These are phyloP conservation scores for Hymenotorrendiella dingleyae DNA, from an alignment of 2,329 filamentous ascomycete genomes.

Conservation along the genomic window DNA sequence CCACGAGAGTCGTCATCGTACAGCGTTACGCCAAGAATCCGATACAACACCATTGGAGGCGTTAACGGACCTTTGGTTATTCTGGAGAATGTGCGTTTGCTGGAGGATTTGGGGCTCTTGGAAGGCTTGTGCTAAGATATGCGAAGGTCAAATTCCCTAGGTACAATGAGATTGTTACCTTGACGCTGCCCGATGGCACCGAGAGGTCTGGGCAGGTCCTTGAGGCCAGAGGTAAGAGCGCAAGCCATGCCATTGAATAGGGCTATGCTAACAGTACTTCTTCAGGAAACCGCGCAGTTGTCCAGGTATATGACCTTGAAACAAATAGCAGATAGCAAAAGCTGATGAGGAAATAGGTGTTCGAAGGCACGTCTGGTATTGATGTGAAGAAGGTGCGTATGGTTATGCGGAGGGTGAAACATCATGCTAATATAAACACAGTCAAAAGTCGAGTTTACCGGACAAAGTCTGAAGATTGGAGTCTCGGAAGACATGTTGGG, in stretches of 20 bases:
- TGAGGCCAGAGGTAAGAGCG: slow-evolving; percentile 78
- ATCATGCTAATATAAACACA: slow-evolving; percentile 33
- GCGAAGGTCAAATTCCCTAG: slow-evolving; percentile 88
- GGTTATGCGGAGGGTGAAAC: background rate
- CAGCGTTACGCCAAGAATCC: slow-evolving; percentile 62
- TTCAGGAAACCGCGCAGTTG: slow-evolving; percentile 82
- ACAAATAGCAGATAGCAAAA: slow-evolving; percentile 1
- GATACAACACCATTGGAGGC: slow-evolving; percentile 97
- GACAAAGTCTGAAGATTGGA: slow-evolving; percentile 94
- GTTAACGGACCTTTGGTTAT: slow-evolving; percentile 98
- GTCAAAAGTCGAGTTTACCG: slow-evolving; percentile 97
- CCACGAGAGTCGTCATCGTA: slow-evolving; percentile 33
- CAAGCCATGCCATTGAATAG: slow-evolving; percentile 4
- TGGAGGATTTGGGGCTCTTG: background rate
- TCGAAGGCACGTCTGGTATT: slow-evolving; percentile 93
- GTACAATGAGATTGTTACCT: slow-evolving; percentile 95
- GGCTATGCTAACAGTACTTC: slow-evolving; percentile 14
- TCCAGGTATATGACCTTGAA: slow-evolving; percentile 61
- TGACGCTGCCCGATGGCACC: slow-evolving; percentile 93
- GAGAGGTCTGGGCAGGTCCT: slow-evolving; percentile 92
- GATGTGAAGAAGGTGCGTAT: slow-evolving; percentile 87
- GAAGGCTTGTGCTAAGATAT: slow-evolving; percentile 16
- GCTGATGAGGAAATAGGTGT: slow-evolving; percentile 58
- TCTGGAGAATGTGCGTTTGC: slow-evolving; percentile 75
- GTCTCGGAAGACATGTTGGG: slow-evolving; percentile 99